Base-by-base conservation (phyloP, 768 basidiomycete species). In the Tylopilus felleus region DNA sequence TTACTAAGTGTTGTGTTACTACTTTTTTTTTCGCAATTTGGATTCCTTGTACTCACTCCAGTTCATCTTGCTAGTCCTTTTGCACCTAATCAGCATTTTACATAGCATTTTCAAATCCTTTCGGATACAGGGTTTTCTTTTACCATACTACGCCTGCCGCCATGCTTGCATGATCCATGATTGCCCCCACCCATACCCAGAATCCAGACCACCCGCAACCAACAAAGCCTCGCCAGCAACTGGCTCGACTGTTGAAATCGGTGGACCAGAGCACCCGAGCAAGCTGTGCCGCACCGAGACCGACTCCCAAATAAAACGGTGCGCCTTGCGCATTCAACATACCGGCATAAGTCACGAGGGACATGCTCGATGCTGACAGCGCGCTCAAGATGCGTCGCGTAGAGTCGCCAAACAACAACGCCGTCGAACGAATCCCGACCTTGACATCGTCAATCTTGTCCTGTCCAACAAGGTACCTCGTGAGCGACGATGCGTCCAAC, bases 361-460 rank as follows among this genome's bases (percentile, higher is more conserved):
- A 85, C 60, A 97, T 63, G 43, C 90, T 84, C 3, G 87, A 81
- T 0, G 77, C 73, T 2, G 92, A 90, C 53, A 98, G 83, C 19
- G 77, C 81, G 21, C 79, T 69, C 47, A 98, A 81, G 60, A 97
- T 84, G 1, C 85, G 80, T 5, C 88, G 82, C 1, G 94, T 88
- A 23, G 80, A 76, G 31, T 80, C 75, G 25, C 88, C 91, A 65
- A 98, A 98, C 39, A 98, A 81, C 41, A 98, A 78, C 2, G 97
- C 97, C 3, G 94, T 99, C 13, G 94, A 97, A 55, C 86, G 90
- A 68, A 99, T 95, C 33, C 91, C 93, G 22, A 82, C 91, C 40
- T 80, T 75, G 47, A 90, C 76, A 65, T 99, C 97, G 74, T 99
- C 97, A 16, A 58, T 65, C 74, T 98, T 99, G 73, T 99, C 97